phyloP scores from a whole-genome alignment of 1,284 basidiomycete species.

The Ceratobasidium sp. region DNA sequence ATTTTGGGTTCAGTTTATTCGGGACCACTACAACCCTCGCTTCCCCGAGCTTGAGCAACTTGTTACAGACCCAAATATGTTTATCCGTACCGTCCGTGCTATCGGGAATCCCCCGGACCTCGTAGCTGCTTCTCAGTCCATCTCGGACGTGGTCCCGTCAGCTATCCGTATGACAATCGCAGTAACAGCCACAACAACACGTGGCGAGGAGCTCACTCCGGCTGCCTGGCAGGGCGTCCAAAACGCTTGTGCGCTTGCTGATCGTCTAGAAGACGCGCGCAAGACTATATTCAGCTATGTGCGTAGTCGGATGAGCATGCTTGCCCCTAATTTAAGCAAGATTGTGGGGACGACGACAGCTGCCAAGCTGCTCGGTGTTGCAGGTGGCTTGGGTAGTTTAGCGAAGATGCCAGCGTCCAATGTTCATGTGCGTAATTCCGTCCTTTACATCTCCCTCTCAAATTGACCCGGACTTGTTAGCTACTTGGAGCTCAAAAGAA shows the following conservation, averaged over 20 bases:
- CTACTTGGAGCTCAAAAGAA: slow-evolving; percentile 94
- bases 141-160: slow-evolving; percentile 85
- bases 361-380: slow-evolving; percentile 96
- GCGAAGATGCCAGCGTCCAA: slow-evolving; percentile 97
- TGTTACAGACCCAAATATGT: slow-evolving; percentile 91
- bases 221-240: slow-evolving; percentile 84
- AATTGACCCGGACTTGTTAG: slow-evolving; percentile 56
- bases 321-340: slow-evolving; percentile 97
- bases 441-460: background rate
- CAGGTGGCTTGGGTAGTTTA: slow-evolving; percentile 90
- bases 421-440: slow-evolving; percentile 75
- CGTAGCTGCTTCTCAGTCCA: slow-evolving; percentile 82
- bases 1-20: slow-evolving; percentile 77
- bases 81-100: slow-evolving; percentile 89
- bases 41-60: slow-evolving; percentile 98
- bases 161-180: slow-evolving; percentile 96
- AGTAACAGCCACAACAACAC: slow-evolving; percentile 92
- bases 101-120: slow-evolving; percentile 79
- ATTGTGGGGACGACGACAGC: slow-evolving; percentile 99
- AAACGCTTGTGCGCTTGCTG: slow-evolving; percentile 87
- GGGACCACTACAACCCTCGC: slow-evolving; percentile 95
- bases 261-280: slow-evolving; percentile 86
- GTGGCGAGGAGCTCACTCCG: slow-evolving; percentile 77
- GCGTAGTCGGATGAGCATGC: slow-evolving; percentile 97
- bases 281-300: slow-evolving; percentile 98